Conservation (phyloP, 805 yeast species). For the Metschnikowia lunata region DNA sequence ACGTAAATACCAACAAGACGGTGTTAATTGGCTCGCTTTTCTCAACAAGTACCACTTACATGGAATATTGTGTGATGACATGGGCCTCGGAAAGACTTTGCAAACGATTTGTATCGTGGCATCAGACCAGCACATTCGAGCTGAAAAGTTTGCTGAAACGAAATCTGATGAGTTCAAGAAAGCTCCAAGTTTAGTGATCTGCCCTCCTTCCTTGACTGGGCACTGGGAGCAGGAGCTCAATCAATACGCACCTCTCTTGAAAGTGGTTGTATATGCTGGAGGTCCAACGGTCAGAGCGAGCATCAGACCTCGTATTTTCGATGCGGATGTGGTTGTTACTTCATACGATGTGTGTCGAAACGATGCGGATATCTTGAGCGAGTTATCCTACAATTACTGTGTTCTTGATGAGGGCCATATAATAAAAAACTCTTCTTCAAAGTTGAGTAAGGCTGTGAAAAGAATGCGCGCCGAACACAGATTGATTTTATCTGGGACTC, state of each 20-base stretch:
- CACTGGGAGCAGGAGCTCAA: slow-evolving; percentile 97
- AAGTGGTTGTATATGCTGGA: slow-evolving; percentile 87
- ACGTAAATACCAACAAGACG: slow-evolving; percentile 95
- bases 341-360: slow-evolving; percentile 96
- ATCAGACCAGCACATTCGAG: slow-evolving; percentile 87
- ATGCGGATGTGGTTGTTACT: slow-evolving; percentile 83
- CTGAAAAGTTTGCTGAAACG: slow-evolving; percentile 60
- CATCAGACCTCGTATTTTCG: slow-evolving; percentile 47
- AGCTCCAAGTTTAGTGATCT: slow-evolving; percentile 79
- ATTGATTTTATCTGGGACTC: slow-evolving; percentile 90
- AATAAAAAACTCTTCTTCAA: slow-evolving; percentile 86
- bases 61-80: slow-evolving; percentile 97
- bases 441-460: slow-evolving; percentile 85
- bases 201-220: slow-evolving; percentile 97
- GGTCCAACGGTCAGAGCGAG: slow-evolving; percentile 68
- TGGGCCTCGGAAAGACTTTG: slow-evolving; percentile 97
- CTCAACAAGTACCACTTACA: slow-evolving; percentile 91
- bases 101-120: slow-evolving; percentile 97
- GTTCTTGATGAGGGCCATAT: slow-evolving; percentile 97
- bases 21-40: slow-evolving; percentile 97
- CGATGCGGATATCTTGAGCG: slow-evolving; percentile 63
- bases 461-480: slow-evolving; percentile 81
- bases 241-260: slow-evolving; percentile 84
- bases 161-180: slow-evolving; percentile 61
- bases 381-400: slow-evolving; percentile 81